Base-by-base conservation (phyloP, 2,329 filamentous ascomycete species). In the Cryphonectria naterciae region DNA sequence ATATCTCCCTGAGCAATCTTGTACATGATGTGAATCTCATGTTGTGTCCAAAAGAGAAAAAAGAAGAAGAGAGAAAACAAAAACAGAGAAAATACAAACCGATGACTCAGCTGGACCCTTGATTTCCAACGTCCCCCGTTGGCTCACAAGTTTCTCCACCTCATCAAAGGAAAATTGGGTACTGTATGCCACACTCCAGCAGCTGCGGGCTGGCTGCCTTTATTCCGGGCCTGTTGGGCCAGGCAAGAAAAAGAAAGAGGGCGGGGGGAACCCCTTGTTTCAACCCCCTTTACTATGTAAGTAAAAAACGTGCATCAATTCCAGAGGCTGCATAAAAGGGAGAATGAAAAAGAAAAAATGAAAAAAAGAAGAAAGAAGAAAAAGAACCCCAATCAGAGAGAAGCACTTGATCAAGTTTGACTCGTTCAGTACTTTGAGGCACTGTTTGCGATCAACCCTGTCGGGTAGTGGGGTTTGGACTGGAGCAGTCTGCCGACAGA, bases 71-170 rank as follows among this genome's bases (percentile, higher is more conserved):
- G 11, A 28, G n/a, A 7, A 28, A 39, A 32, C 28, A 32, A 32
- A 25, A 25, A 28, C n/a, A 56, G 28, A 28, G 28, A 25, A 52
- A 25, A 52, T 6, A 56, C 5, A 58, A 19, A 19, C 6, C 10
- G 41, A 70, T 70, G 68, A 70, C 63, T 70, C 64, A 70, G 68
- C 64, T 35, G 41, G n/a, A 62, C 64, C 68, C 63, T 43, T 43
- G 60, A 58, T 67, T 67, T 35, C 52, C 68, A 67, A 70, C 68
- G 65, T 70, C 64, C 32, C 37, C 8, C 37, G 17, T 35, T 32
- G 25, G 17, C 15, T 32, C 10, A 56, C 28, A 25, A 32, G 7
- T 46, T 52, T 61, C 32, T 19, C 46, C 67, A 49, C 54, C 61
- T 49, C 60, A 54, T n/a, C 46, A 28, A 32, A 58, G 32, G 32